Percentiles rank a stretch among this genome's conserved stretches.
phyloP scores from a whole-genome alignment of 2,329 filamentous ascomycete species.

The Penicillium sp. region DNA sequence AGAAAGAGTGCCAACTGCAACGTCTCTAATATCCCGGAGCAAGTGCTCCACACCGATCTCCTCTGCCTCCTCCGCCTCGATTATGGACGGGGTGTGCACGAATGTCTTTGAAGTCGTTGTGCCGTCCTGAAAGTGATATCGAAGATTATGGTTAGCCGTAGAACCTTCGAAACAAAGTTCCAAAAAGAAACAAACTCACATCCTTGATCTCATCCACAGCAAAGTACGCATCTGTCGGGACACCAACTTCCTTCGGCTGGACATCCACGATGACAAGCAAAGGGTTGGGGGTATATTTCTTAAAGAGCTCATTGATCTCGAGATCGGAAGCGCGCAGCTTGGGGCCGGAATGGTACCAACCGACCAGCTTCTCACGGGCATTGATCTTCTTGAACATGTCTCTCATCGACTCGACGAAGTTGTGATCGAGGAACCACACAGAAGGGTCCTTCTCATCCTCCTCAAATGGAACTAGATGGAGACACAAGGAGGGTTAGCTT shows the following conservation, averaged over 20 bases:
- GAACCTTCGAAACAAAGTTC: background rate
- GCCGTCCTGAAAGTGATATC: constrained; percentile 73
- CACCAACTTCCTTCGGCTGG: constrained; percentile 95
- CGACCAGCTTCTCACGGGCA: constrained; percentile 96
- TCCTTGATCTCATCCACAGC: constrained; percentile 99
- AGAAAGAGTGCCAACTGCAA: constrained; percentile 93
- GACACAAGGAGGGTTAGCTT: constrained; percentile 26
- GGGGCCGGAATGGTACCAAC: constrained; percentile 98
- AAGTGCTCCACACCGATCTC: constrained; percentile 99
- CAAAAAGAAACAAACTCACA: no score
- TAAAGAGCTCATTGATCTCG: constrained; percentile 99
- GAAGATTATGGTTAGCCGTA: constrained; percentile 6
- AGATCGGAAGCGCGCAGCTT: constrained; percentile 96
- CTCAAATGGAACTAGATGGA: constrained; percentile 82
- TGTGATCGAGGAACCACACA: constrained; percentile 99
- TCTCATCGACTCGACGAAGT: constrained; percentile 99
- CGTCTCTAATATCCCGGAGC: constrained; percentile 95
- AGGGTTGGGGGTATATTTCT: constrained; percentile 96
- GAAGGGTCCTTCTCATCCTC: constrained; percentile 98
- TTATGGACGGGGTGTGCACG: constrained; percentile 96
- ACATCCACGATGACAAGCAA: constrained; percentile 98
- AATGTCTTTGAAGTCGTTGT: constrained; percentile 97
- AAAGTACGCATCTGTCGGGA: constrained; percentile 98
- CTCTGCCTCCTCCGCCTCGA: constrained; percentile 98
- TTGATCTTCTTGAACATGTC: constrained; percentile 99